Percentiles rank a stretch among this genome's conserved stretches.
Conservation (phyloP, 768 basidiomycete species). For the Hygrophoropsis aurantiaca region DNA sequence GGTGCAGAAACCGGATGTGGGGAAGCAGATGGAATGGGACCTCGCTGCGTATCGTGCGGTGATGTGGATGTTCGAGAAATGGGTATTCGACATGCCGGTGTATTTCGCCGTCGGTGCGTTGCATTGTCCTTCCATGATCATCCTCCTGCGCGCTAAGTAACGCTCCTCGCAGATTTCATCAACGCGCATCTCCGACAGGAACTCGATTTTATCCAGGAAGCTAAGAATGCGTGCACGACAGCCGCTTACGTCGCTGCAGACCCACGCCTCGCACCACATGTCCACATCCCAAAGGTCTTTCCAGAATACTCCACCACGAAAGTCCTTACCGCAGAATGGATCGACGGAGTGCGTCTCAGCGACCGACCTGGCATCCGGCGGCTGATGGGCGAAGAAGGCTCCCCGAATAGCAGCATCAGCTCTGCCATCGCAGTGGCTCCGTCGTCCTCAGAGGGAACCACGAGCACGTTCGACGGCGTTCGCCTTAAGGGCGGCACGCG, state of each 20-base stretch:
- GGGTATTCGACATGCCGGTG: constrained; percentile 83
- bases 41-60: constrained; percentile 66
- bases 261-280: constrained; percentile 64
- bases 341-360: constrained; percentile 71
- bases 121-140: neutral
- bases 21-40: constrained; percentile 85
- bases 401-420: neutral
- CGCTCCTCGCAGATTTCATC: constrained; percentile 57
- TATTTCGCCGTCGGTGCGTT: constrained; percentile 73
- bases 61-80: constrained; percentile 79
- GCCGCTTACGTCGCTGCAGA: constrained; percentile 68
- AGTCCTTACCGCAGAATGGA: constrained; percentile 86
- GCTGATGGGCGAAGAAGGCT: constrained; percentile 61
- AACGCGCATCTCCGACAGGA: constrained; percentile 81
- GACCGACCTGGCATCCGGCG: constrained; percentile 56
- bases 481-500: constrained; percentile 58
- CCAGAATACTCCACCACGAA: constrained; percentile 70
- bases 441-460: neutral
- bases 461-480: constrained; percentile 11
- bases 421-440: neutral
- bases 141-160: neutral
- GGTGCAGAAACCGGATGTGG: constrained; percentile 86
- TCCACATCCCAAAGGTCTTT: constrained; percentile 78
- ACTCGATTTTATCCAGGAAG: constrained; percentile 80
- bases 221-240: constrained; percentile 71